Evolutionary conservation across 2,329 filamentous ascomycete species (phyloP).

Genomic region (Neopestalotiopsis sp.): DNA sequence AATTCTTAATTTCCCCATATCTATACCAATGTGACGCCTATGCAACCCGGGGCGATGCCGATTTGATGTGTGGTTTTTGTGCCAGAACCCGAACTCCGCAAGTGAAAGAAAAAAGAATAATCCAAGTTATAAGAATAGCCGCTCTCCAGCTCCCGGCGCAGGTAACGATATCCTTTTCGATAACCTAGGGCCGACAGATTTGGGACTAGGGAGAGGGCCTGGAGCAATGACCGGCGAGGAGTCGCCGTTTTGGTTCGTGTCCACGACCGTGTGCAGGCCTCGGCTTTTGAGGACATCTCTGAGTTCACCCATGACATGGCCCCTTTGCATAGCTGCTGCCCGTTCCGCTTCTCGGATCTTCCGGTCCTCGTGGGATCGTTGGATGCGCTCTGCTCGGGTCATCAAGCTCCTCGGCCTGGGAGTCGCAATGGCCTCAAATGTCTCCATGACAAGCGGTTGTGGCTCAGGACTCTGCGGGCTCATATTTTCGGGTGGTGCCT

Average conservation of each 20-base stretch:
- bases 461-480: conserved; percentile 58
- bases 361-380: conserved; percentile 87
- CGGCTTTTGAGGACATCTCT: conserved; percentile 78
- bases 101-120: not conserved
- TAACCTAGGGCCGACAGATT: not conserved
- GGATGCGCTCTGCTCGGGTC: conserved; percentile 85
- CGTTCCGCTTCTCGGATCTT: conserved; percentile 73
- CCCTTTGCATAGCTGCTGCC: conserved; percentile 80
- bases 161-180: not conserved
- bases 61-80: not conserved
- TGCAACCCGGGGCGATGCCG: not conserved
- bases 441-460: conserved; percentile 86
- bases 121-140: not conserved
- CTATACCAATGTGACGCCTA: conserved; percentile 9
- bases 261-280: conserved; percentile 6
- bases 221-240: not conserved
- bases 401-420: conserved; percentile 73
- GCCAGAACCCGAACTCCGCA: not conserved
- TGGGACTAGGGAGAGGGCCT: not conserved
- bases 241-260: not conserved
- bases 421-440: conserved; percentile 88
- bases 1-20: not conserved
- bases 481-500: conserved; percentile 52
- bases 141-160: not conserved
- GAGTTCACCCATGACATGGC: conserved; percentile 89